Conservation (phyloP, 768 basidiomycete species). For the Flagelloscypha sp. region DNA sequence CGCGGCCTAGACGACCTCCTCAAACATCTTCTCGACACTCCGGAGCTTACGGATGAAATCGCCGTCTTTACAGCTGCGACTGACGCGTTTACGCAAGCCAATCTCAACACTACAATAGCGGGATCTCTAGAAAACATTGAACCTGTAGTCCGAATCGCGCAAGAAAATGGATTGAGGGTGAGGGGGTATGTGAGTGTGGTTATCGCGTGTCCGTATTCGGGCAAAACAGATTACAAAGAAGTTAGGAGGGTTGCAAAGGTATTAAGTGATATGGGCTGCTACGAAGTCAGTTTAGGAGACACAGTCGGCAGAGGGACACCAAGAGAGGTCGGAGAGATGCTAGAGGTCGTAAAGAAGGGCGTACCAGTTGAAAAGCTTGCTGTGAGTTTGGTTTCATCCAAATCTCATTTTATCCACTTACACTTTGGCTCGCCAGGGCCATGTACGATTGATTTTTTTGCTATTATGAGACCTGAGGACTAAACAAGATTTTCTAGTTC, state of each 20-base stretch:
- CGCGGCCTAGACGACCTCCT: conserved; percentile 68
- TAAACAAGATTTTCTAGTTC: conserved; percentile 38
- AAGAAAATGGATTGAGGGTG: conserved; percentile 56
- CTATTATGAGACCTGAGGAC: not conserved
- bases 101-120: conserved; percentile 67
- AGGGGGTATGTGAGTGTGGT: conserved; percentile 83
- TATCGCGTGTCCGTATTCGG: conserved; percentile 82
- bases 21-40: conserved; percentile 40
- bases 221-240: conserved; percentile 51
- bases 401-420: not conserved
- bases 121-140: conserved; percentile 62
- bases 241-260: conserved; percentile 67
- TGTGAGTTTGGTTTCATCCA: conserved; percentile 24
- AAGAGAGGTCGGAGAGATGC: conserved; percentile 51
- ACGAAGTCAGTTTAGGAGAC: conserved; percentile 88
- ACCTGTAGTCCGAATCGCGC: conserved; percentile 53
- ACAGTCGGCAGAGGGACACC: conserved; percentile 87
- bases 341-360: conserved; percentile 58
- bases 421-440: conserved; percentile 30
- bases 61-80: conserved; percentile 86
- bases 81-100: conserved; percentile 78
- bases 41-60: conserved; percentile 69
- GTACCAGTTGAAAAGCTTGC: conserved; percentile 65
- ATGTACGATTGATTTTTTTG: conserved; percentile 30
- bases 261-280: conserved; percentile 85